Evolutionary conservation across 805 yeast genomes (phyloP).

Genomic region (Kluyveromyces dobzhanskii): DNA sequence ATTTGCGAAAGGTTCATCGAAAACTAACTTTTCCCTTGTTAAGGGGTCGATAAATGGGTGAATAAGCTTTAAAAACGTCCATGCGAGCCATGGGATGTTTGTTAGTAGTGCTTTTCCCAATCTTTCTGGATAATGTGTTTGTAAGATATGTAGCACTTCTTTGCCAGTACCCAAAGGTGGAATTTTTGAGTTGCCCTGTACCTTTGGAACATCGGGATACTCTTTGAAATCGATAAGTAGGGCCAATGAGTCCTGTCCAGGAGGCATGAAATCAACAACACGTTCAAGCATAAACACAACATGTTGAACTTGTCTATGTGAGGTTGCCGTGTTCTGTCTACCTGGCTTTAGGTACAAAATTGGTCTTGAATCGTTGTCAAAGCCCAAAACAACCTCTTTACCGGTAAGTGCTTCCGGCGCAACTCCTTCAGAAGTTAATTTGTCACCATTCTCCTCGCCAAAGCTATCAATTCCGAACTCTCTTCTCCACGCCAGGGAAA

Average conservation of each 20-base stretch:
- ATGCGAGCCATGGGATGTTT: constrained; percentile 89
- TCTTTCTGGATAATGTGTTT: constrained; percentile 96
- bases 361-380: constrained; percentile 83
- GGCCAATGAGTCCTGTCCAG: constrained; percentile 92
- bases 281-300: constrained; percentile 87
- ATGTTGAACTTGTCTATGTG: constrained; percentile 91
- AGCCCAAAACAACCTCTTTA: constrained; percentile 86
- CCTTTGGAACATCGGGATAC: constrained; percentile 46
- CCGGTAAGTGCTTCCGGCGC: constrained; percentile 79
- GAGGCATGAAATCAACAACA: constrained; percentile 90
- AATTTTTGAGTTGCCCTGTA: constrained; percentile 52
- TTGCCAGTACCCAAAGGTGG: constrained; percentile 88
- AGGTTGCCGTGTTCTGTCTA: constrained; percentile 87
- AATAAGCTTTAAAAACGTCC: constrained; percentile 85
- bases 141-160: constrained; percentile 86
- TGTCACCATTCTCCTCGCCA: constrained; percentile 38
- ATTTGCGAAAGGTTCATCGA: constrained; percentile 77
- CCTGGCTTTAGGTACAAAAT: constrained; percentile 91
- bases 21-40: constrained; percentile 88
- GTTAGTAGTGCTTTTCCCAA: constrained; percentile 87
- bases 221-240: constrained; percentile 86
- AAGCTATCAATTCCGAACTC: constrained; percentile 64
- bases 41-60: constrained; percentile 95
- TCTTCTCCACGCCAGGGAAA: constrained; percentile 86
- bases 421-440: constrained; percentile 46